Base-by-base conservation (phyloP, 2,329 filamentous ascomycete species). In the Pestalotiopsis sp. region DNA sequence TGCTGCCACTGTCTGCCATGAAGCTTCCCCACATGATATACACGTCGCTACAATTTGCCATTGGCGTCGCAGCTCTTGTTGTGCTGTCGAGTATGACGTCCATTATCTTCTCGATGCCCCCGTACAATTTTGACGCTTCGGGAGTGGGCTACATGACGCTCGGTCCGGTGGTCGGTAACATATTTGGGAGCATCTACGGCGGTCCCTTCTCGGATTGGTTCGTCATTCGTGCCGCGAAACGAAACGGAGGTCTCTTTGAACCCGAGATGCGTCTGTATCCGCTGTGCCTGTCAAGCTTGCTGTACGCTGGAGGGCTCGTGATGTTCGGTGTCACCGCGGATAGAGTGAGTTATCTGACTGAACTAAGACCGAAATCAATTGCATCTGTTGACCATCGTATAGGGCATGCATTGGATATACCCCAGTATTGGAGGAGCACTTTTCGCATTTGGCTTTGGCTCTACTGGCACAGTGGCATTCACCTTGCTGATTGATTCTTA, bases 341-440 rank as follows among this genome's bases (percentile, higher is more conserved):
- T 6, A n/a, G 20, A 9, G 45, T 52, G 20, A 49, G 41, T n/a
- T 14, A 49, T n/a, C 13, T n/a, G 20, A 23, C 20, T 23, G 20
- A 2, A 11, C 17, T 20, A 52, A n/a, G 17, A 11, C 17, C n/a
- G 4, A n/a, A 20, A 20, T 27, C 13, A 5, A 12, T 59, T 25
- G 20, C 20, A 31, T 31, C 3, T 27, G 27, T 60, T 60, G 11
- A 36, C 23, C 11, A 23, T n/a, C 3, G 17, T 3, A 27, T 2
- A 83, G 81, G 81, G 81, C 3, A 81, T 82, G 80, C 81, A 82
- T 49, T 83, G 80, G 80, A 80, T 83, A 11, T 79, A 75, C 39
- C 80, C 81, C 0, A 80, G 76, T 1, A 70, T 83, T 0, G 81
- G 77, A 0, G 78, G 80, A 2, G 79, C 74, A 0, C 68, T 82